Evolutionary conservation across 148 eudicot genomes (phyloP).

Genomic region (Chenopodium berlandieri): DNA sequence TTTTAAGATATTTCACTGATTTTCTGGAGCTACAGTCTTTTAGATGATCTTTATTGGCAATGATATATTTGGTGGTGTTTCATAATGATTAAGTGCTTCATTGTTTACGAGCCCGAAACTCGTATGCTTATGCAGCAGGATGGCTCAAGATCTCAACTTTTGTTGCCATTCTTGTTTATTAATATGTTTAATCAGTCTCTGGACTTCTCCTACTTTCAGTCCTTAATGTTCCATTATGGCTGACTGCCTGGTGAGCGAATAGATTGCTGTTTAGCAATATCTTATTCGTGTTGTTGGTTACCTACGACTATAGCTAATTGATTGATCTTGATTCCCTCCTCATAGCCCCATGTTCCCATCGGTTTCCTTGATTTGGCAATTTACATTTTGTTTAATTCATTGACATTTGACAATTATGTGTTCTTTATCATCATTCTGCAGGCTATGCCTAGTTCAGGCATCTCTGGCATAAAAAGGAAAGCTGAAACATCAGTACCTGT

Average conservation of each 20-base stretch:
- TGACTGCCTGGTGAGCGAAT: neutral
- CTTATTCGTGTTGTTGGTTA: neutral
- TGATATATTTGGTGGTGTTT: neutral
- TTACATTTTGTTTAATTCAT: neutral
- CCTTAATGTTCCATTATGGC: neutral
- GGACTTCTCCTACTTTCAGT: neutral
- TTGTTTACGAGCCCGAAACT: neutral
- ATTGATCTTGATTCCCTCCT: neutral
- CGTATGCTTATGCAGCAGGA: neutral
- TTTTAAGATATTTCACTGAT: neutral
- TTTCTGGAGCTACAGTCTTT: neutral
- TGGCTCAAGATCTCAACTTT: neutral
- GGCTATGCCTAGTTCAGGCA: conserved; percentile 20
- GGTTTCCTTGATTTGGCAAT: neutral
- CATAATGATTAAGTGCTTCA: neutral
- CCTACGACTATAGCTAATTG: neutral
- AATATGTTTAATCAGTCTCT: neutral
- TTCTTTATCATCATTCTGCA: conserved; percentile 6
- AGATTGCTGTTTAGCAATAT: neutral
- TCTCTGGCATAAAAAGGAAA: conserved; percentile 32
- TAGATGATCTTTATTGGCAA: neutral
- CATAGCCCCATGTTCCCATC: neutral
- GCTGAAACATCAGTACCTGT: conserved; percentile 22
- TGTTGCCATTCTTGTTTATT: neutral
- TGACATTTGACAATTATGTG: neutral